Base-by-base conservation (phyloP, 768 basidiomycete genomes). In the Gloeophyllum trabeum region DNA sequence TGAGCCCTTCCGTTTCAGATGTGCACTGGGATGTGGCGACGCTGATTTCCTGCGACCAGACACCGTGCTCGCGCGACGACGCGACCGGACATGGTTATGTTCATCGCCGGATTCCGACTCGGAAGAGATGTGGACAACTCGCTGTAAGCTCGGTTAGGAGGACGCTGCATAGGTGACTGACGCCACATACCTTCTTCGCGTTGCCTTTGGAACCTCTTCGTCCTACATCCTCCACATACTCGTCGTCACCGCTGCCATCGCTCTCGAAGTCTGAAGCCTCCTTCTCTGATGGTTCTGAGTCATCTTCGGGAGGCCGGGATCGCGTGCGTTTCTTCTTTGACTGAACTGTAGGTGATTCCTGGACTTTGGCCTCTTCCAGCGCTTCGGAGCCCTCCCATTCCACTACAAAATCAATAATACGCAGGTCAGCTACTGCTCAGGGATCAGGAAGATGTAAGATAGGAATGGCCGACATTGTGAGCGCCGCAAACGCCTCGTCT, bases 361-460 rank as follows among this genome's bases (percentile, higher is more conserved):
- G 48, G 19, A 54, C 37, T 50, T 52, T 55, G 35, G 53, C 51
- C 46, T 69, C 71, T 47, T 82, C 75, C 35, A 79, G 47, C 3
- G 71, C 75, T 16, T 76, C 75, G 21, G 67, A 61, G 1, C 75
- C 81, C 54, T 89, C 84, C 81, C 82, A 88, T 49, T 70, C 59
- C 76, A 76, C 85, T 88, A 58, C 34, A 45, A 57, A 54, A 46
- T 42, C 54, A 47, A 51, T 48, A 32, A 10, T 10, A 32, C 10
- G 16, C 16, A 16, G 28, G 28, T 32, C 16, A 32, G 28, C 28
- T 10, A 10, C 28, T 32, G 10, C 10, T 32, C 28, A 32, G n/a
- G n/a, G n/a, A n/a, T n/a, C n/a, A n/a, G n/a, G n/a, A n/a, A n/a
- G n/a, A n/a, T n/a, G n/a, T n/a, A n/a, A n/a, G n/a, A n/a, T n/a